Evolutionary conservation across 495 filamentous ascomycete species (phyloP).

Genomic region (Trichocladium uniseriatum): DNA sequence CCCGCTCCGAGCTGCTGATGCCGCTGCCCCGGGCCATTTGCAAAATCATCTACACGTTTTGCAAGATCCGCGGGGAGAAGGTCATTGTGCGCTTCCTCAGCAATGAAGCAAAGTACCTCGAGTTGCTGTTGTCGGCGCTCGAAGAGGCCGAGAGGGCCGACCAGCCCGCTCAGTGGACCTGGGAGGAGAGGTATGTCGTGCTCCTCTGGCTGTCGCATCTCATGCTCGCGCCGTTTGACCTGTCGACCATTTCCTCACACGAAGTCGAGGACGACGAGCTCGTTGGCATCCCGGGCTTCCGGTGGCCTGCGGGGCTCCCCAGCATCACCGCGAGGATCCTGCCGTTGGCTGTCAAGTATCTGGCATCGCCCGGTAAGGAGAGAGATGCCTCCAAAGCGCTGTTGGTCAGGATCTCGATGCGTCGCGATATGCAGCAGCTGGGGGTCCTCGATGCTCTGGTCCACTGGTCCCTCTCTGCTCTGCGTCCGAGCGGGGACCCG

Average conservation of each 20-base stretch:
- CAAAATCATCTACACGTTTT: constrained; percentile 76
- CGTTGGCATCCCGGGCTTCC: constrained; percentile 29
- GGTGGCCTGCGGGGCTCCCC: constrained; percentile 49
- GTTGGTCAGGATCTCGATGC: constrained; percentile 70
- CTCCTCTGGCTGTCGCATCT: constrained; percentile 91
- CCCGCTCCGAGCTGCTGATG: constrained; percentile 36
- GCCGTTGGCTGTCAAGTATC: constrained; percentile 57
- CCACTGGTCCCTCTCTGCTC: constrained; percentile 53
- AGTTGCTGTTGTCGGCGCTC: constrained; percentile 63
- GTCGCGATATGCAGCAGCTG: constrained; percentile 77
- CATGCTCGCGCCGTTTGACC: constrained; percentile 84
- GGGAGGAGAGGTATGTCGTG: constrained; percentile 84
- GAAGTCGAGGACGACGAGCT: constrained; percentile 32
- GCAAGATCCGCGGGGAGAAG: constrained; percentile 90
- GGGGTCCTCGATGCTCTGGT: constrained; percentile 58
- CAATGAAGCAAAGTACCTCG: constrained; percentile 76
- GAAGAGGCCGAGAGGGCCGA: constrained; percentile 32
- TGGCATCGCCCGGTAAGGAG: constrained; percentile 72
- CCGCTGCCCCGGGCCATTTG: constrained; percentile 63
- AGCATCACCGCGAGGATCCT: constrained; percentile 62
- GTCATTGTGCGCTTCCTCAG: constrained; percentile 82
- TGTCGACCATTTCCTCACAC: constrained; percentile 69
- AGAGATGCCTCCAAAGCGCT: constrained; percentile 73
- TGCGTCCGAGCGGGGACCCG: constrained; percentile 32
- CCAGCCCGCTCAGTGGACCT: constrained; percentile 38